A percentile compares a stretch with the other conserved stretches of the same genome.
Evolutionary conservation across 1,284 basidiomycete species (phyloP).

Genomic region (Cryptococcus hybrid): DNA sequence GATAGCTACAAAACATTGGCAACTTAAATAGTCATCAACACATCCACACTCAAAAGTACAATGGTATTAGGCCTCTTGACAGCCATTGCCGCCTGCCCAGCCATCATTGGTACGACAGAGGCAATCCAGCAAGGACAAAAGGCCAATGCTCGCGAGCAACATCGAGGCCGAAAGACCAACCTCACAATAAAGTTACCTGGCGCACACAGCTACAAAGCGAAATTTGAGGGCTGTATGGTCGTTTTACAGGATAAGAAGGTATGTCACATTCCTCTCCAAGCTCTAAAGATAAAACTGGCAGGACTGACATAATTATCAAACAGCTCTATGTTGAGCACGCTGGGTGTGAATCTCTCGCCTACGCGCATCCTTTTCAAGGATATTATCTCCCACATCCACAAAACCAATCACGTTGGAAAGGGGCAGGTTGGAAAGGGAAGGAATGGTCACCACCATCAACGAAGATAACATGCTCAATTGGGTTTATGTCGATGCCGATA

Average conservation of each 20-base stretch:
- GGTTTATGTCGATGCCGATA: slow-evolving; percentile 17
- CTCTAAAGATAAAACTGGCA: not conserved
- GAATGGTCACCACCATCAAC: slow-evolving; percentile 18
- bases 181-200: slow-evolving; percentile 11
- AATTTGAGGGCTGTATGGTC: slow-evolving; percentile 16
- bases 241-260: slow-evolving; percentile 18
- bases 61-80: slow-evolving; percentile 20
- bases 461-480: slow-evolving; percentile 19
- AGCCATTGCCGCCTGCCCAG: slow-evolving; percentile 19
- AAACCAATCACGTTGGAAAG: slow-evolving; percentile 17
- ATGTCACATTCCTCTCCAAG: not conserved
- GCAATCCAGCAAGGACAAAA: slow-evolving; percentile 19
- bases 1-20: no score
- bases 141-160: slow-evolving; percentile 15
- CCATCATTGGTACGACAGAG: slow-evolving; percentile 21
- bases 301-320: not conserved
- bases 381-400: slow-evolving; percentile 20
- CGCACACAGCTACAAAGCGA: slow-evolving; percentile 8
- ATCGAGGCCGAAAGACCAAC: slow-evolving; percentile 18
- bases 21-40: no score
- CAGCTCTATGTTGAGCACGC: slow-evolving; percentile 17
- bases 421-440: slow-evolving; percentile 19
- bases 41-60: not conserved
- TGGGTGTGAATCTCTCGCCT: slow-evolving; percentile 4
- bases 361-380: slow-evolving; percentile 15